phyloP scores from a whole-genome alignment of 106 monocot genomes.

The Gastrodia elata region DNA sequence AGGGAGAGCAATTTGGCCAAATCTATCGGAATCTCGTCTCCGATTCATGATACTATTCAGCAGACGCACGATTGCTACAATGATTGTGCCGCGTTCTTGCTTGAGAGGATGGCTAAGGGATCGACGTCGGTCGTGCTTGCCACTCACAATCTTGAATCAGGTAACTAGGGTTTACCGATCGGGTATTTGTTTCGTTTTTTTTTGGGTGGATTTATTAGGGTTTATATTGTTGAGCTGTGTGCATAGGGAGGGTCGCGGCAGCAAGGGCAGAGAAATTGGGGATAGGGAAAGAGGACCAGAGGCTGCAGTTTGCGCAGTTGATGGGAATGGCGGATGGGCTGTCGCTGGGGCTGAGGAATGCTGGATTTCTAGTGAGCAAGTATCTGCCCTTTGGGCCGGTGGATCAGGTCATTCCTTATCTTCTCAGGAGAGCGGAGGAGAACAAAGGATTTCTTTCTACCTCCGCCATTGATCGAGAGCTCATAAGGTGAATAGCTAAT shows the following conservation, averaged over 20 bases:
- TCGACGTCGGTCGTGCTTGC: slow-evolving; percentile 61
- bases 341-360: slow-evolving; percentile 60
- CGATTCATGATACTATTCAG: slow-evolving; percentile 55
- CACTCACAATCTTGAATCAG: slow-evolving; percentile 85
- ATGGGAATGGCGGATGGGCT: slow-evolving; percentile 95
- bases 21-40: slow-evolving; percentile 45
- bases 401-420: slow-evolving; percentile 81
- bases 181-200: not conserved
- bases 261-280: slow-evolving; percentile 58
- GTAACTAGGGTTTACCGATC: slow-evolving; percentile 10
- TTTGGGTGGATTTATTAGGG: not conserved
- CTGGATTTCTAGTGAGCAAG: slow-evolving; percentile 91
- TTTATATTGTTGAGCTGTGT: not conserved
- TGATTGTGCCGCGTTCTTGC: slow-evolving; percentile 53
- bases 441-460: slow-evolving; percentile 79
- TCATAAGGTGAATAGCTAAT: slow-evolving; percentile 14
- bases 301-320: slow-evolving; percentile 83
- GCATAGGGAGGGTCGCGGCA: slow-evolving; percentile 50
- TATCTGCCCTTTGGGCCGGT: slow-evolving; percentile 86
- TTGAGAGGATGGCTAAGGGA: slow-evolving; percentile 44
- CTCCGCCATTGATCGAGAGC: slow-evolving; percentile 48
- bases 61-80: slow-evolving; percentile 77
- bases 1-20: slow-evolving; percentile 52
- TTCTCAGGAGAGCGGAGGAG: slow-evolving; percentile 87
- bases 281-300: slow-evolving; percentile 39